Conservation (phyloP, 2,329 filamentous ascomycete genomes). For the Claviceps sp. region DNA sequence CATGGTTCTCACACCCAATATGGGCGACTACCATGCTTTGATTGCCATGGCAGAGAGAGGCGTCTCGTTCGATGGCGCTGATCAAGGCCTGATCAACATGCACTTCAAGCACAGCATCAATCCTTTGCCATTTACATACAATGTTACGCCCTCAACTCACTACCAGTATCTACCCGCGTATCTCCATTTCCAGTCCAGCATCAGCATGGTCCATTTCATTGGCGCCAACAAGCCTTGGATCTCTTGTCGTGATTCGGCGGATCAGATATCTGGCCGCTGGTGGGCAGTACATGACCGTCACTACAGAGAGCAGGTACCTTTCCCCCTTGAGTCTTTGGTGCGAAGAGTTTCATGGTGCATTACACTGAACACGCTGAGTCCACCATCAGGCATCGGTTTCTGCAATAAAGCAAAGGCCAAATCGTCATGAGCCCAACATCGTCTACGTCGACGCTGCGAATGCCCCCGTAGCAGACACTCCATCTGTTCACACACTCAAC, state of each 20-base stretch:
- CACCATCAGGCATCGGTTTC: background rate
- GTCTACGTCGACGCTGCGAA: background rate
- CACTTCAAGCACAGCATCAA: constrained; percentile 78
- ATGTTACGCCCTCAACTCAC: constrained; percentile 89
- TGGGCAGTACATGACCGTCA: constrained; percentile 91
- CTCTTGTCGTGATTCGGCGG: constrained; percentile 51
- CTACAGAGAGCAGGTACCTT: constrained; percentile 44
- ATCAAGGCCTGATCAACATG: constrained; percentile 91
- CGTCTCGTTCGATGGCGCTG: constrained; percentile 91
- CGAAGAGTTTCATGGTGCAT: background rate
- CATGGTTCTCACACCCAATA: constrained; percentile 77
- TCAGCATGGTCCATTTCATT: constrained; percentile 90
- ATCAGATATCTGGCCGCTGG: constrained; percentile 77
- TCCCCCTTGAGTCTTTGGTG: background rate
- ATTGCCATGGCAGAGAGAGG: constrained; percentile 71
- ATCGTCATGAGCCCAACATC: background rate
- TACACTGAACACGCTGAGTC: background rate
- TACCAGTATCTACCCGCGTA: constrained; percentile 98
- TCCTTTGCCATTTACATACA: constrained; percentile 87
- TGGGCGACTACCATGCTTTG: constrained; percentile 79
- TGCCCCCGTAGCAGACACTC: background rate
- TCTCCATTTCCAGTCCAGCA: constrained; percentile 78
- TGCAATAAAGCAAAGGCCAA: background rate
- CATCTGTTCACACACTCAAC: background rate
- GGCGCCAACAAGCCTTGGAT: constrained; percentile 84